Evolutionary conservation across 371 early-diverging fungal species (phyloP), one percentile per base, ranked within the genome.

Genomic region (Umbelopsis sp.): DNA sequence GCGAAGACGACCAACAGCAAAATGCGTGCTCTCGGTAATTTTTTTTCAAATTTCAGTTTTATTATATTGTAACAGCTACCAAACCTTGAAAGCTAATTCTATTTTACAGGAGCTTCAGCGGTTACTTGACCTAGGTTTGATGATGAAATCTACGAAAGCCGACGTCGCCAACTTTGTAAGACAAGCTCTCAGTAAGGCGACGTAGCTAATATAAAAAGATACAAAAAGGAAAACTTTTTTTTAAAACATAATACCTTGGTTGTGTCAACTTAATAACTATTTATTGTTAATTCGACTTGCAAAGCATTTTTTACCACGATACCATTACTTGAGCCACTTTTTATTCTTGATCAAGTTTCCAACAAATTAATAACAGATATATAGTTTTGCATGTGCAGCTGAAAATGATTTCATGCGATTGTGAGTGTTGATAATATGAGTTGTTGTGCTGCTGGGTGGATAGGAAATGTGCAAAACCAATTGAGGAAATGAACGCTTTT

Each of bases 1-100:
- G 8, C 18, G 72, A 29, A 64, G 71, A 20, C 76, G 84, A 45
- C 84, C 84, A 25, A 65, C 66, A 5, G 81, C 83, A 20, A 74
- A 74, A 57, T 52, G 63, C 14, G 83, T 83, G 22, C 63, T 80
- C 10, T 57, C 57, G 57, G 57, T 57, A 57, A 57, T 4, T 41
- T 41, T 41, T 41, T 41, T 38, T 11, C 25, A 22, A 0, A 35
- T 52, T 14, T 35, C 57, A 57, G 10, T 38, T 38, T 38, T 10
- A 7, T 38, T 38, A 38, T 10, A 38, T 22, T 22, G 22, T 22
- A 22, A 22, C 22, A 22, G 22, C 22, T 22, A 22, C 22, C 22
- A 22, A 22, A 22, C 22, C 41, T 41, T 41, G 41, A 1, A 41
- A 41, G 7, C 41, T 18, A 16, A 57, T 8, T 7, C 4, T 10